A percentile compares a stretch with the other conserved stretches of the same genome.
These are phyloP conservation scores for Coix lacrymajobi DNA, from an alignment of 176 grass and related monocot genomes.

Conservation along the genomic window DNA sequence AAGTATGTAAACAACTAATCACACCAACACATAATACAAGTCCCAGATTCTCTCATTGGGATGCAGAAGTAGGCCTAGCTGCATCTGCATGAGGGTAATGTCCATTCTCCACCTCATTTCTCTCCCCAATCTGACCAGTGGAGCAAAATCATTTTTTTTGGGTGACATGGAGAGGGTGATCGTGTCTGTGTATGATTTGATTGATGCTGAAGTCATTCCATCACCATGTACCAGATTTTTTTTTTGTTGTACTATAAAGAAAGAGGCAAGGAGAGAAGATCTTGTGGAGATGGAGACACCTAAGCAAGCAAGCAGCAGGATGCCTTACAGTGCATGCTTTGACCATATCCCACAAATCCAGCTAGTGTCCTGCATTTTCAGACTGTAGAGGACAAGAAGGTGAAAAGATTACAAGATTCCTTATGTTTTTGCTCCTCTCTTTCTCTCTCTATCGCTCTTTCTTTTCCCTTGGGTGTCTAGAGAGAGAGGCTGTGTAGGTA, in stretches of 20 bases:
- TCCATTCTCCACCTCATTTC: neutral
- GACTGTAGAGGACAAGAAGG: conserved; percentile 80
- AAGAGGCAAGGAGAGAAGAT: neutral
- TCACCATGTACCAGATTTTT: conserved; percentile 12
- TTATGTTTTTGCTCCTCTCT: conserved; percentile 43
- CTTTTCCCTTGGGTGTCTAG: neutral
- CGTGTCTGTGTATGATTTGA: conserved; percentile 7
- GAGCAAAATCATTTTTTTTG: neutral
- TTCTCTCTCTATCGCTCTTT: neutral
- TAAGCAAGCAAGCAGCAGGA: conserved; percentile 48
- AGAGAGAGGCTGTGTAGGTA: conserved; percentile 49
- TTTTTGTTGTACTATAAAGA: neutral
- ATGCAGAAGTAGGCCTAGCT: conserved; percentile 37
- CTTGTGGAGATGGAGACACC: conserved; percentile 33
- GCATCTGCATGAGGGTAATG: conserved; percentile 17
- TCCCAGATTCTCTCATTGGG: conserved; percentile 42
- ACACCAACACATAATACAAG: conserved; percentile 41
- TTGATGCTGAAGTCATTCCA: conserved; percentile 34
- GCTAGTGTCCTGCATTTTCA: conserved; percentile 48
- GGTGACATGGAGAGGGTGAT: neutral
- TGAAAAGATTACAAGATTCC: conserved; percentile 88
- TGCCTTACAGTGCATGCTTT: conserved; percentile 60
- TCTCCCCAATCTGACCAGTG: neutral
- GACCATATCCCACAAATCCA: conserved; percentile 72
- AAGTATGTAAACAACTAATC: conserved; percentile 47